Percentiles rank a stretch among this genome's conserved stretches.
Conservation (phyloP, 108 stramenopile species). For the Cyclotella choctawhatcheeana region DNA sequence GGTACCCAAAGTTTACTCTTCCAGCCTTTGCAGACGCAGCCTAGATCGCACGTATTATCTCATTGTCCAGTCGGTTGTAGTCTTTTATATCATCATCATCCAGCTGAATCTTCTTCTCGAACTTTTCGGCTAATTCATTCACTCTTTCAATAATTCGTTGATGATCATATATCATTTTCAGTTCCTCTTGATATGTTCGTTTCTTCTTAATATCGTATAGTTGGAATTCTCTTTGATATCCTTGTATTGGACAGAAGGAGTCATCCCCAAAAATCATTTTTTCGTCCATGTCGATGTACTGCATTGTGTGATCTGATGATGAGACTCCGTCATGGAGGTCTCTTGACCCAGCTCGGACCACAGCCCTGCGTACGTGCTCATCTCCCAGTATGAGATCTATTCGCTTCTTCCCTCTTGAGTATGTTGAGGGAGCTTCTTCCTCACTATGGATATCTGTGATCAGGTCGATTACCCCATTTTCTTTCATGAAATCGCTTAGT, state of each 20-base stretch:
- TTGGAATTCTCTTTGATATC: background rate
- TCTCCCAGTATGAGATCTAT: background rate
- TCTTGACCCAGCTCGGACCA: background rate
- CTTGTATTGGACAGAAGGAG: background rate
- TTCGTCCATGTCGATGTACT: background rate
- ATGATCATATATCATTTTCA: background rate
- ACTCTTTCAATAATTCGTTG: background rate
- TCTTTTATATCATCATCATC: background rate
- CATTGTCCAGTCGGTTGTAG: background rate
- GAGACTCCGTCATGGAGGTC: background rate
- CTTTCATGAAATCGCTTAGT: background rate
- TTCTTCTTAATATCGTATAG: conserved; percentile 1
- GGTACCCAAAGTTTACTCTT: conserved; percentile 1
- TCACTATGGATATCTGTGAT: background rate
- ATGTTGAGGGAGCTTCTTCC: background rate
- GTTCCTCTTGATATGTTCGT: background rate
- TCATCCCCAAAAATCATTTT: background rate
- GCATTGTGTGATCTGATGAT: background rate
- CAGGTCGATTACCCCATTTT: conserved; percentile 1
- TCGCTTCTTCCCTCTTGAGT: background rate
- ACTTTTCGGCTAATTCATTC: background rate
- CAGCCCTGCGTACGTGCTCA: background rate
- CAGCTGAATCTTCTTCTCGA: background rate
- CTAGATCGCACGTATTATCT: background rate
- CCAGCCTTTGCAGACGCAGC: background rate